Percentiles rank a stretch among this genome's conserved stretches.
Conservation (phyloP, 306 rosid species). For the Pyrus pyrifolia region DNA sequence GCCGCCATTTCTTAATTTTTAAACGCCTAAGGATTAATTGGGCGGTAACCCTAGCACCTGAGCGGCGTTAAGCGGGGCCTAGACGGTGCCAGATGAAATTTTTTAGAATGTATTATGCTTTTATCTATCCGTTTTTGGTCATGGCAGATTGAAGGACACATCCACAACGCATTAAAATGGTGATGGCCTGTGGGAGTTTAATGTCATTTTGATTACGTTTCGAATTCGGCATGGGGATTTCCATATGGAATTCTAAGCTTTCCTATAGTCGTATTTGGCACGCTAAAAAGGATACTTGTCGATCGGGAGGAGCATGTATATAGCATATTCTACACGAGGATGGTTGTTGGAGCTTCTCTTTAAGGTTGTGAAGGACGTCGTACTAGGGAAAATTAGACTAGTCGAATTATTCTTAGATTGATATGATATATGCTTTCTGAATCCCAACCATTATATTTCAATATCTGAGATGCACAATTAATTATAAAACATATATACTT, state of each 20-base stretch:
- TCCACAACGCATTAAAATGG: background rate
- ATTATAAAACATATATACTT: too few relatives aligned
- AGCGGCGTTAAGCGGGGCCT: fast-evolving
- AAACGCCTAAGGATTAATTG: too few relatives aligned
- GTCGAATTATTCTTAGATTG: background rate
- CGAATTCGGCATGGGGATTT: background rate
- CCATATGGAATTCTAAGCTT: background rate
- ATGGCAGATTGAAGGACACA: background rate
- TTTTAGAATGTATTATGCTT: background rate
- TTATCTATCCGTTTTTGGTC: background rate
- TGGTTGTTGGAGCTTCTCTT: background rate
- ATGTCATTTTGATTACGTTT: background rate
- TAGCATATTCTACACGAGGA: background rate
- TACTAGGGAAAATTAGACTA: background rate
- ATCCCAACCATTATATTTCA: too few relatives aligned
- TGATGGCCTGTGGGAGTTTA: background rate
- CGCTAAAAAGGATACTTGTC: background rate
- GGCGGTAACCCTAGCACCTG: too few relatives aligned
- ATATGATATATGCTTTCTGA: background rate
- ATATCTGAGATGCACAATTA: too few relatives aligned
- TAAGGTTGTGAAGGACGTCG: background rate
- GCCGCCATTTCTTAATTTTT: fast-evolving
- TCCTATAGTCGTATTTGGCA: background rate
- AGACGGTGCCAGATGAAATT: fast-evolving
- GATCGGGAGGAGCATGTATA: background rate